Percentiles rank a stretch among this genome's conserved stretches.
These are phyloP conservation scores for Monosporozyma unispora DNA, from an alignment of 805 yeast genomes.

Conservation along the genomic window DNA sequence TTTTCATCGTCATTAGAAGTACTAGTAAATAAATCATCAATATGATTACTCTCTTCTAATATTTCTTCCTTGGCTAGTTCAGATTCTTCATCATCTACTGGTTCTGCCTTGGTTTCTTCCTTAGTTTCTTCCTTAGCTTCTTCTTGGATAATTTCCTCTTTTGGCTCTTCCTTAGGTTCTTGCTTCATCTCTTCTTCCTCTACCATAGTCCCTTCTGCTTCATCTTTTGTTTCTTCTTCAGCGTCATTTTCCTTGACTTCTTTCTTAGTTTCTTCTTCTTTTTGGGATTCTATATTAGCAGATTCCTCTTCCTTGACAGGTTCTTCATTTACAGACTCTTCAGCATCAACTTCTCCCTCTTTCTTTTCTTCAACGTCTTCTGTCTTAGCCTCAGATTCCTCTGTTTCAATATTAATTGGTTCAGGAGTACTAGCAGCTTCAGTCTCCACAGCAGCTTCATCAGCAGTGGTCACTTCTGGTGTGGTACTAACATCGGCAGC, in stretches of 20 bases:
- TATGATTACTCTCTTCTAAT: background rate
- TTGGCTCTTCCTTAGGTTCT: slow-evolving; percentile 3
- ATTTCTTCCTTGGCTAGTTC: background rate
- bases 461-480: background rate
- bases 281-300: slow-evolving; percentile 2
- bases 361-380: slow-evolving; percentile 3
- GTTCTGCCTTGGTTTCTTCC: slow-evolving; percentile 4
- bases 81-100: background rate
- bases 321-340: slow-evolving; percentile 5
- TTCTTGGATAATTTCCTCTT: slow-evolving; percentile 1
- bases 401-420: slow-evolving; percentile 5
- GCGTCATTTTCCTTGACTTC: slow-evolving; percentile 2
- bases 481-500: slow-evolving; percentile 8
- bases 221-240: slow-evolving; percentile 3
- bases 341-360: slow-evolving; percentile 6
- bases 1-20: slow-evolving; percentile 7
- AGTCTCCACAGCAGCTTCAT: background rate
- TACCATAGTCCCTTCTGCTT: too few relatives aligned
- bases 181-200: slow-evolving; percentile 8
- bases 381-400: slow-evolving; percentile 19
- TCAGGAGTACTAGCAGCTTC: slow-evolving; percentile 10
- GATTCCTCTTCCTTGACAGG: background rate
- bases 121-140: slow-evolving; percentile 4
- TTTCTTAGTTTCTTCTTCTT: background rate
- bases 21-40: slow-evolving; percentile 8